Percentiles rank a stretch among this genome's conserved stretches.
Evolutionary conservation across 2,329 filamentous ascomycete genomes (phyloP).

Genomic region (Karstenula rhodostoma): DNA sequence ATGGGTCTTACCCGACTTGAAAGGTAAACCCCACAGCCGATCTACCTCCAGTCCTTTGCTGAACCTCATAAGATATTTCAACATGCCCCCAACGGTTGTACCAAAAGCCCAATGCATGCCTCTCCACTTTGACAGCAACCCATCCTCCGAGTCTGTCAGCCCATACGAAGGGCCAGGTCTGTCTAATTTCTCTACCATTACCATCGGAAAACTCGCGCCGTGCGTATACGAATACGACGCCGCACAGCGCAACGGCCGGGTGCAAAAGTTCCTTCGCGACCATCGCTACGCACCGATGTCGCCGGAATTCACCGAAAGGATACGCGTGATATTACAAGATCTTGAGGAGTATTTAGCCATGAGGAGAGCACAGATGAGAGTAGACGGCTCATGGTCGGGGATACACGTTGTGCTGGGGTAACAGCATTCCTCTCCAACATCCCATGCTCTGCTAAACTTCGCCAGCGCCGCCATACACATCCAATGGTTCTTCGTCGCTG

Average conservation of each 20-base stretch:
- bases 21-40: not conserved
- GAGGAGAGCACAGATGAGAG: slow-evolving; percentile 9
- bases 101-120: slow-evolving; percentile 21
- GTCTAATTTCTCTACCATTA: slow-evolving; percentile 13
- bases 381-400: slow-evolving; percentile 12
- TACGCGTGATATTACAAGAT: slow-evolving; percentile 4
- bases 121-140: slow-evolving; percentile 5
- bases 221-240: slow-evolving; percentile 22
- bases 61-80: slow-evolving; percentile 20
- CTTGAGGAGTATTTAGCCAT: slow-evolving; percentile 9
- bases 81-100: slow-evolving; percentile 22
- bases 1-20: slow-evolving; percentile 10
- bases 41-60: too few species aligned
- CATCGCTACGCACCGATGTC: slow-evolving; percentile 10
- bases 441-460: not conserved
- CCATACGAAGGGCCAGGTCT: slow-evolving; percentile 7
- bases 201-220: not conserved
- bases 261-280: slow-evolving; percentile 24
- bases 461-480: slow-evolving; percentile 26
- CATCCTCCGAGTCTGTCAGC: not conserved
- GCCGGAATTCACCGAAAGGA: not conserved
- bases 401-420: slow-evolving; percentile 17
- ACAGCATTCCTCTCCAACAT: not conserved
- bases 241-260: slow-evolving; percentile 16
- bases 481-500: slow-evolving; percentile 19